Evolutionary conservation across 164 flowering plant species (phyloP), one percentile per base, ranked within the genome.

Genomic region (Taxillus chinensis): DNA sequence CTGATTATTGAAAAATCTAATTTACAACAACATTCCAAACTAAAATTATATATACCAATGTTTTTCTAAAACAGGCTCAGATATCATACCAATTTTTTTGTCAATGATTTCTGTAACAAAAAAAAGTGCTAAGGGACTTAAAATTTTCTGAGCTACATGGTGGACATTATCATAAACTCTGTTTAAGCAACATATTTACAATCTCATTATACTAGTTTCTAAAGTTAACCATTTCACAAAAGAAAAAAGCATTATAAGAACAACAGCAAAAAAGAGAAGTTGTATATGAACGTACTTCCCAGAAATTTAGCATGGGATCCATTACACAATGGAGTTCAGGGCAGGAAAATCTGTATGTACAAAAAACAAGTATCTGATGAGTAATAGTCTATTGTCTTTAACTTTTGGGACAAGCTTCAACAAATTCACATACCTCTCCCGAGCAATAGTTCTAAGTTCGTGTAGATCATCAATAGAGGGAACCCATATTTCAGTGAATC

Each of bases 401-500:
- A 42, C 17, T 45, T 38, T 3, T 2, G 4, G n/a, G 15, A 27
- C 52, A 53, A 37, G 50, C 7, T 15, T 55, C 8, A 13, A 3
- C 15, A 41, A 14, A 45, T 39, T 48, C 12, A 45, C 62, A 57
- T 78, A 85, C 96, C 87, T 83, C 57, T 72, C 64, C 48, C 60
- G 65, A 68, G 92, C 92, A 77, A 95, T 95, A 64, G 70, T 73
- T 70, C 67, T 77, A 41, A 95, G 95, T 70, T 95, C 99, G 74
- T 70, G 66, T 1, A 70, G 45, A 56, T 85, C 86, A 77, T 57
- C 58, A 58, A 89, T 84, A 67, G 95, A 63, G 7, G 96, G 90
- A 65, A 95, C 97, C 99, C 99, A 91, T 71, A 95, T 91, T 74
- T 91, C 97, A 39, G 99, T 95, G 70, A 95, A 95, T 12, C 99